Conservation (phyloP, 2,329 filamentous ascomycete species). For the Fusarium irregulare region DNA sequence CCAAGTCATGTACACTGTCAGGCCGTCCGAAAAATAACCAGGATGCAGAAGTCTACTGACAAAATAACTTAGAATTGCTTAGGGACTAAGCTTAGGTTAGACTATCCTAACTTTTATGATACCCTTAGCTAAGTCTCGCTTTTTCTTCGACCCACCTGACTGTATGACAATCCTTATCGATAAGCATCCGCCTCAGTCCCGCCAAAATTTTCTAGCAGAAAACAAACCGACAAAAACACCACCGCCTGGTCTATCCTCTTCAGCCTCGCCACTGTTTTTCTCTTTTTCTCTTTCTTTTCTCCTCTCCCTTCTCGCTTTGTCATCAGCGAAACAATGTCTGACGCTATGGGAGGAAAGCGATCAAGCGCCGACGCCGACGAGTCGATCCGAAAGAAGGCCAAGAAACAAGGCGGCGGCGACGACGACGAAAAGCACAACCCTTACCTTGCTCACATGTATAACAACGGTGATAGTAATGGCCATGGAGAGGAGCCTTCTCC, state of each 20-base stretch:
- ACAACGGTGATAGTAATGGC: slow-evolving; percentile 58
- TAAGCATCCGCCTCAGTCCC: slow-evolving; percentile 43
- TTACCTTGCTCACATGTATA: slow-evolving; percentile 91
- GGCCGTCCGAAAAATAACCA: too few species aligned
- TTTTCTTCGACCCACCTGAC: slow-evolving; percentile 4
- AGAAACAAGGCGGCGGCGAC: slow-evolving; percentile 50
- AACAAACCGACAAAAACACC: slow-evolving; percentile 33
- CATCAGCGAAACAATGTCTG: slow-evolving; percentile 52
- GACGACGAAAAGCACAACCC: slow-evolving; percentile 70
- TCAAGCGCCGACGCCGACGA: slow-evolving; percentile 58
- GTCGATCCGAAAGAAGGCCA: slow-evolving; percentile 57
- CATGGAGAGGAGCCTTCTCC: slow-evolving; percentile 51
- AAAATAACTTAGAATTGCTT: too few species aligned
- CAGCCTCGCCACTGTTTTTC: slow-evolving; percentile 41
- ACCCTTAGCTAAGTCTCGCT: too few species aligned
- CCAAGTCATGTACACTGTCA: background rate
- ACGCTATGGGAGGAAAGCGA: slow-evolving; percentile 56
- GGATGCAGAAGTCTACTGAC: too few species aligned
- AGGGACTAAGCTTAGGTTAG: too few species aligned
- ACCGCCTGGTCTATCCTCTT: slow-evolving; percentile 23
- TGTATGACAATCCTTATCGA: slow-evolving; percentile 50
- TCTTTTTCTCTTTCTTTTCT: slow-evolving; percentile 6
- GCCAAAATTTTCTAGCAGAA: slow-evolving; percentile 48
- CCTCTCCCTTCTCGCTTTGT: background rate
- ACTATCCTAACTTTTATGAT: too few species aligned